Evolutionary conservation across 345 rosid genomes (phyloP), one percentile per base, ranked within the genome.

Genomic region (Bruguiera gymnorhiza): DNA sequence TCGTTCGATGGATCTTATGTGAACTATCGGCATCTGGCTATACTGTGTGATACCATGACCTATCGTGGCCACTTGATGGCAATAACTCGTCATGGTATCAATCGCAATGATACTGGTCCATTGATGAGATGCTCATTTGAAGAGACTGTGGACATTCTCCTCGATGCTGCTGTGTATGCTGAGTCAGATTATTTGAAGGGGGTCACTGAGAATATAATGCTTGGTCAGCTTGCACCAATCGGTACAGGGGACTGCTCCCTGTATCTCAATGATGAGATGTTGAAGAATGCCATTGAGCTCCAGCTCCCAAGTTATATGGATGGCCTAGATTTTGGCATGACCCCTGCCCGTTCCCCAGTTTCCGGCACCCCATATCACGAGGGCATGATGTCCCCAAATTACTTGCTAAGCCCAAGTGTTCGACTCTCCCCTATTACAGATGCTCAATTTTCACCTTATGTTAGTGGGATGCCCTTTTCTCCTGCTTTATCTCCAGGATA

Each of bases 61-160:
- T 94, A 94, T 70, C 96, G 99, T 3, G 97, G 99, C 69, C 97
- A 92, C 81, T 82, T 94, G 78, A 94, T 94, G 99, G 97, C 97
- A 24, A 94, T 94, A 77, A 94, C 99, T 46, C 97, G 97, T 56
- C 97, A 94, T 73, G 99, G 99, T 67, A 94, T 94, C 75, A 94
- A 94, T 39, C 82, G 99, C 55, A 94, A 94, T 69, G 97, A 94
- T 69, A 94, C 99, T 23, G 99, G 99, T 31, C 99, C 97, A 27
- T 70, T 94, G 86, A 94, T 94, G 97, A 92, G 99, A 65, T 94
- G 99, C 75, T 94, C 97, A 26, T 94, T 94, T 66, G 99, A 94
- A 84, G 99, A 94, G 83, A 94, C 99, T 10, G 99, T 94, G 34
- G 99, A 91, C 81, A 94, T 92, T 79, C 90, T 94, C 65, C 91